Evolutionary conservation across 2,329 filamentous ascomycete genomes (phyloP), one percentile per base, ranked within the genome.

Genomic region (Epicoccum nigrum): DNA sequence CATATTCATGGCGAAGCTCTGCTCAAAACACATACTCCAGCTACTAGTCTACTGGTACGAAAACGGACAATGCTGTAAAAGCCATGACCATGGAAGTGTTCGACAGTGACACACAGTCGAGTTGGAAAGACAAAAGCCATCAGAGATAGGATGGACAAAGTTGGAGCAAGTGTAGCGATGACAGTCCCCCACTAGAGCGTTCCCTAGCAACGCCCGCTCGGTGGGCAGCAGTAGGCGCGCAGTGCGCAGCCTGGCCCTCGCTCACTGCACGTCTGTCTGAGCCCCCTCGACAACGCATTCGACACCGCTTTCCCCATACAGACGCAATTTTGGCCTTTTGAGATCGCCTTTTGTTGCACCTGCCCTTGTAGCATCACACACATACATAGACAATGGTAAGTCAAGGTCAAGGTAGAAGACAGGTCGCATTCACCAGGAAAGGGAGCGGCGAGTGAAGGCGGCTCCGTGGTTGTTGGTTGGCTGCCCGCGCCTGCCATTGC

Each of bases 171-270:
- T 46, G 48, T 43, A 46, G 43, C 43, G 42, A 46, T 42, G 19
- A 41, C 33, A 45, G 13, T 30, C 35, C 47, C 35, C 48, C 39
- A 38, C 49, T 39, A 47, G 13, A 13, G 40, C 33, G 49, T 52
- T 49, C 45, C 51, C 51, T 54, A 48, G 45, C 48, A 52, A 47
- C 51, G 39, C 32, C n/a, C 12, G 28, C 56, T 64, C 58, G 54
- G 61, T 63, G 52, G 48, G 33, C 52, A 60, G 54, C 48, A 51
- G 51, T 45, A 12, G 45, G 59, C 65, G 64, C 65, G 63, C 58
- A 62, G 62, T 55, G 56, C 63, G 63, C 58, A 44, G 20, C 41
- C 51, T 58, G 65, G 54, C 49, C 56, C 45, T 49, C 45, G 45
- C 45, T 49, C 45, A 49, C n/a, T 38, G 38, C 38, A 49, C 38